Base-by-base conservation (phyloP, 768 basidiomycete genomes). In the Austroboletus eburneus region DNA sequence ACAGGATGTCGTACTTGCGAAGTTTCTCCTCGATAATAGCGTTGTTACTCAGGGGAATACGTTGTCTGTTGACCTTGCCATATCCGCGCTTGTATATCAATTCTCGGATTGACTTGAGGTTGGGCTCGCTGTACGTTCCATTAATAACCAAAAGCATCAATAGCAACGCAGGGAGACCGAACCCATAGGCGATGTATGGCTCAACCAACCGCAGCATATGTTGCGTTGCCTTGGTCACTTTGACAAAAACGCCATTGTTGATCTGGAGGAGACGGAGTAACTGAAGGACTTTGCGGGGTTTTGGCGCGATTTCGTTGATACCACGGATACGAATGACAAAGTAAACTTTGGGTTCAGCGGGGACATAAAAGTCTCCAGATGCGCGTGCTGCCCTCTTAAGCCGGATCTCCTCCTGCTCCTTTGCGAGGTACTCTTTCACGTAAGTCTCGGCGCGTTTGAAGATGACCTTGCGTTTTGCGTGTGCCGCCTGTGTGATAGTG, bases 221-320 rank as follows among this genome's bases (percentile, higher is more conserved):
- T 58, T 89, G 83, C 40, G 94, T 97, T 24, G 96, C 93, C 70
- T 80, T 89, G 60, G 93, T 97, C 45, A 90, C 94, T 72, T 95
- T 94, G 68, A 99, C 81, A 67, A 99, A 99, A 39, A 99, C 85
- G 69, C 95, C 96, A 65, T 93, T 98, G 84, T 99, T 98, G 79
- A 99, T 99, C 70, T 98, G 96, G 61, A 96, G 87, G 53, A 99
- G 84, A 61, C 96, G 93, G 67, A 99, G 88, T 54, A 99, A 85
- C 68, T 99, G 96, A 61, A 99, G 73, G 67, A 99, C 97, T 80
- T 99, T 99, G 67, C 93, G 87, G 63, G 96, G 96, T 75, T 99
- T 99, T 50, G 96, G 96, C 46, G 96, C 92, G 65, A 99, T 96
- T 69, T 98, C 91, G 71, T 97, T 98, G 78, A 99, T 93, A 95